These are phyloP conservation scores for Glarea lozoyensis DNA, from an alignment of 495 filamentous ascomycete species.

Conservation along the genomic window DNA sequence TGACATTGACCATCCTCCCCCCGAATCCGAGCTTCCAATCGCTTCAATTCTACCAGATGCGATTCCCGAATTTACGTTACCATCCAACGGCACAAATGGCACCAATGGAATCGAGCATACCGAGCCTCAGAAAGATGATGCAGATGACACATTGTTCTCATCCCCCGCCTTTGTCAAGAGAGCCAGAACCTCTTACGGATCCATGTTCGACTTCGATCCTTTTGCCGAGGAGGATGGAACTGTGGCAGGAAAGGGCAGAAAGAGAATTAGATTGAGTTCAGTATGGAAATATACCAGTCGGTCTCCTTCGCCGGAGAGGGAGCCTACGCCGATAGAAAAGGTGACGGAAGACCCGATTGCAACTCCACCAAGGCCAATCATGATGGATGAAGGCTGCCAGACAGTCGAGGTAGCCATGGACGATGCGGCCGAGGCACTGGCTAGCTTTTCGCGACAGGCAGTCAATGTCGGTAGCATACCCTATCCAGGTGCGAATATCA, in stretches of 20 bases:
- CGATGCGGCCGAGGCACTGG: slow-evolving; percentile 13
- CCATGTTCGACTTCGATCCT: slow-evolving; percentile 52
- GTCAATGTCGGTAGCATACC: slow-evolving; percentile 6
- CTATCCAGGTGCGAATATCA: background rate
- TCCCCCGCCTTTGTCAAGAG: slow-evolving; percentile 74
- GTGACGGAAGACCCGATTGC: background rate
- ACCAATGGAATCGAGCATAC: too few species aligned
- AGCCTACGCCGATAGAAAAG: slow-evolving; percentile 17
- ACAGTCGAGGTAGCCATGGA: slow-evolving; percentile 31
- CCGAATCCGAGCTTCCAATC: background rate
- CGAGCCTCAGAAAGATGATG: background rate
- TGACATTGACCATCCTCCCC: slow-evolving; percentile 18
- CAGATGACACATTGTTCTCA: slow-evolving; percentile 39
- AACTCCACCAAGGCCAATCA: slow-evolving; percentile 16
- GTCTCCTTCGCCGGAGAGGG: slow-evolving; percentile 14
- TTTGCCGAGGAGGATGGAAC: slow-evolving; percentile 64
- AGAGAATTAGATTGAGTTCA: slow-evolving; percentile 61
- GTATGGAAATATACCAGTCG: slow-evolving; percentile 63
- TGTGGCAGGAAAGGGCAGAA: slow-evolving; percentile 51
- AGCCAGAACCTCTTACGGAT: slow-evolving; percentile 49
- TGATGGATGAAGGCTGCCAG: slow-evolving; percentile 39
- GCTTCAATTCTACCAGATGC: slow-evolving; percentile 3
- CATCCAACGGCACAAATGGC: background rate
- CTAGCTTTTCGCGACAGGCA: slow-evolving; percentile 7
- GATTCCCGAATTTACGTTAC: background rate